Conservation (phyloP, 2,329 filamentous ascomycete genomes). For the Aspergillus viridinutans region DNA sequence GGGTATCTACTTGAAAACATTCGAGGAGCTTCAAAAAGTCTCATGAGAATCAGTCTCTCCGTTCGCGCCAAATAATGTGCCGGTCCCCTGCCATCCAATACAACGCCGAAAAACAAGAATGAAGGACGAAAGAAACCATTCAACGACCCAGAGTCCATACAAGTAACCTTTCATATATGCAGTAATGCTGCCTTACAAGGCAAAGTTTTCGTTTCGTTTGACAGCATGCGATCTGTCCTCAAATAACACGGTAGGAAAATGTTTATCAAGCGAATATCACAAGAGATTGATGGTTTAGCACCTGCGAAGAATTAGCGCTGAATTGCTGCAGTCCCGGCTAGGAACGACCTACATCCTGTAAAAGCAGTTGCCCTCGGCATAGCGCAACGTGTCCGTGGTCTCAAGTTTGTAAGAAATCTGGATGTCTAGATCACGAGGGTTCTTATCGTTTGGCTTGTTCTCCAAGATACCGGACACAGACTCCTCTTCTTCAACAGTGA, state of each 20-base stretch:
- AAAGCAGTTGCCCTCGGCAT: conserved; percentile 63
- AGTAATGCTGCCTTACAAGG: conserved; percentile 27
- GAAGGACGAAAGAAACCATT: conserved; percentile 12
- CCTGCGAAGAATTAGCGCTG: conserved; percentile 27
- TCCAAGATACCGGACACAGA: conserved; percentile 67
- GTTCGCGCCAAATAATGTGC: conserved; percentile 38
- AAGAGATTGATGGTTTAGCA: conserved; percentile 21
- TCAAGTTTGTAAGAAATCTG: conserved; percentile 76
- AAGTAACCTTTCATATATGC: conserved; percentile 27
- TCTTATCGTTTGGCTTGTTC: conserved; percentile 89
- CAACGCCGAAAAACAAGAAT: conserved; percentile 24
- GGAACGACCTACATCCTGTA: conserved; percentile 63
- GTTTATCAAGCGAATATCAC: conserved; percentile 4
- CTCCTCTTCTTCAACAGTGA: conserved; percentile 88
- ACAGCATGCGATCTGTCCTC: conserved; percentile 16
- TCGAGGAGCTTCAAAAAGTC: conserved; percentile 45
- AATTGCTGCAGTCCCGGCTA: background rate
- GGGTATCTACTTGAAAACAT: conserved; percentile 45
- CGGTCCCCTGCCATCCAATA: conserved; percentile 36
- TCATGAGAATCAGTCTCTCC: conserved; percentile 35
- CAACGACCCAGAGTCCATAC: conserved; percentile 22
- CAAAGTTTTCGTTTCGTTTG: conserved; percentile 17
- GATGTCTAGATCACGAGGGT: conserved; percentile 92
- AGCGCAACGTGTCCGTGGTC: conserved; percentile 67
- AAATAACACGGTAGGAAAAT: conserved; percentile 13